Evolutionary conservation across 2,329 filamentous ascomycete genomes (phyloP).

Genomic region (Paracamarosporium sp.): DNA sequence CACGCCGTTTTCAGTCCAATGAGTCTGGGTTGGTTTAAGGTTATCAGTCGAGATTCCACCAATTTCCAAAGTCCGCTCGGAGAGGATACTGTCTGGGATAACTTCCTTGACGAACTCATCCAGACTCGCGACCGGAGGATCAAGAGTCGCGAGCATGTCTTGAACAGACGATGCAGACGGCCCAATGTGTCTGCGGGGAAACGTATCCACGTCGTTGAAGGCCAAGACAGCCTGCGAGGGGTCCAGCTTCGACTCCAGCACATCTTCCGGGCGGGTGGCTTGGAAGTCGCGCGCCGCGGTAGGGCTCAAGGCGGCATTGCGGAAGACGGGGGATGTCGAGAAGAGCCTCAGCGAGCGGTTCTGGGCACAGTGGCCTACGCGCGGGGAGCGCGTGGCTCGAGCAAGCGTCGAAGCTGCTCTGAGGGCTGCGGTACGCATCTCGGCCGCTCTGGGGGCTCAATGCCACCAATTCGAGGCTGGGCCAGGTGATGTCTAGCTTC

Average conservation of each 20-base stretch:
- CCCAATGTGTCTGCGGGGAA: conserved; percentile 86
- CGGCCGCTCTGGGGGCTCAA: conserved; percentile 16
- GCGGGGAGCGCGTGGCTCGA: conserved; percentile 31
- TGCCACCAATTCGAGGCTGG: conserved; percentile 4
- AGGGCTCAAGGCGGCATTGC: conserved; percentile 20
- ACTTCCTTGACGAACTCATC: conserved; percentile 88
- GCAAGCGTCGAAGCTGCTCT: conserved; percentile 38
- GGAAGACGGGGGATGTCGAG: conserved; percentile 21
- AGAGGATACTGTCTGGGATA: conserved; percentile 79
- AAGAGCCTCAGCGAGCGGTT: conserved; percentile 23
- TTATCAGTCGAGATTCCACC: conserved; percentile 20
- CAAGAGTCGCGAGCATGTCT: conserved; percentile 80
- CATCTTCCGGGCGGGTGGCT: conserved; percentile 35
- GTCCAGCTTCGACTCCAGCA: conserved; percentile 34
- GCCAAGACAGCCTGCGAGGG: conserved; percentile 25
- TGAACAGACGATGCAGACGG: conserved; percentile 73
- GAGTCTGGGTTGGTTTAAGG: conserved; percentile 49
- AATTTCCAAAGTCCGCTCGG: conserved; percentile 67
- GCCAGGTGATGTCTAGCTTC: neutral
- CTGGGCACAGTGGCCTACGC: conserved; percentile 27
- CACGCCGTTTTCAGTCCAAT: conserved; percentile 44
- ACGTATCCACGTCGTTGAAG: conserved; percentile 65
- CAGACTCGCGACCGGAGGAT: conserved; percentile 74
- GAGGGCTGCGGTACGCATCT: conserved; percentile 41
- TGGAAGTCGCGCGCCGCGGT: conserved; percentile 30